phyloP scores from a whole-genome alignment of 805 yeast species.

The Candida verbasci region DNA sequence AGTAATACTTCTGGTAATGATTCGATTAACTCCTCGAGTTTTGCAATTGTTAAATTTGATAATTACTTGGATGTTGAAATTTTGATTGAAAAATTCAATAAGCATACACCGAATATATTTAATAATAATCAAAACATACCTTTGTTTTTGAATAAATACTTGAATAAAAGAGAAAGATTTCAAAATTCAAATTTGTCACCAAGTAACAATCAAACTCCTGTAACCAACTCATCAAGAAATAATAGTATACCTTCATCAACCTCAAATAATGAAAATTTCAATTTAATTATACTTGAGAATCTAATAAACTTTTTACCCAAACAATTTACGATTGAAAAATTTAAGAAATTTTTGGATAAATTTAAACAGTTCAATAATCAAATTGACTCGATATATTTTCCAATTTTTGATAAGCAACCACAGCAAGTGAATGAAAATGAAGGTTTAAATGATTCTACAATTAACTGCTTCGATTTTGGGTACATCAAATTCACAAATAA shows the following conservation, averaged over 20 bases:
- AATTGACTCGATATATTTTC: slow-evolving; percentile 51
- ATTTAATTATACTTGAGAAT: slow-evolving; percentile 29
- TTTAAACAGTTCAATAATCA: slow-evolving; percentile 42
- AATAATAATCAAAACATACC: slow-evolving; percentile 24
- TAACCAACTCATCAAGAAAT: not conserved
- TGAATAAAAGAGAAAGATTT: slow-evolving; percentile 59
- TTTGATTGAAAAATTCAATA: slow-evolving; percentile 16
- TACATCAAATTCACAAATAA: slow-evolving; percentile 42
- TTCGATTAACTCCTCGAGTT: slow-evolving; percentile 12
- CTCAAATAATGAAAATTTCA: slow-evolving; percentile 9
- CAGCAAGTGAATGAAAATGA: slow-evolving; percentile 3
- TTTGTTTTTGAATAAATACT: slow-evolving; percentile 57
- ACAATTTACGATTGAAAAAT: slow-evolving; percentile 38
- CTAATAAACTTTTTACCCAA: slow-evolving; percentile 50
- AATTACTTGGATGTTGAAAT: slow-evolving; percentile 33
- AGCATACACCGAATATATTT: slow-evolving; percentile 16
- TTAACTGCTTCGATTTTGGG: slow-evolving; percentile 42
- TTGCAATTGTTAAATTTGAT: slow-evolving; percentile 28
- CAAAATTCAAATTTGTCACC: not conserved
- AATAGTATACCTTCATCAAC: not conserved
- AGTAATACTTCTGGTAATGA: slow-evolving; percentile 24
- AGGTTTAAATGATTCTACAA: slow-evolving; percentile 12
- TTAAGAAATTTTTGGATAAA: slow-evolving; percentile 34
- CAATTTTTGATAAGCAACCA: slow-evolving; percentile 20
- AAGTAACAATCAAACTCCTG: not conserved